Percentiles rank a stretch among this genome's conserved stretches.
phyloP scores from a whole-genome alignment of 371 early-diverging fungal genomes.

The Phascolomyces articulosus region DNA sequence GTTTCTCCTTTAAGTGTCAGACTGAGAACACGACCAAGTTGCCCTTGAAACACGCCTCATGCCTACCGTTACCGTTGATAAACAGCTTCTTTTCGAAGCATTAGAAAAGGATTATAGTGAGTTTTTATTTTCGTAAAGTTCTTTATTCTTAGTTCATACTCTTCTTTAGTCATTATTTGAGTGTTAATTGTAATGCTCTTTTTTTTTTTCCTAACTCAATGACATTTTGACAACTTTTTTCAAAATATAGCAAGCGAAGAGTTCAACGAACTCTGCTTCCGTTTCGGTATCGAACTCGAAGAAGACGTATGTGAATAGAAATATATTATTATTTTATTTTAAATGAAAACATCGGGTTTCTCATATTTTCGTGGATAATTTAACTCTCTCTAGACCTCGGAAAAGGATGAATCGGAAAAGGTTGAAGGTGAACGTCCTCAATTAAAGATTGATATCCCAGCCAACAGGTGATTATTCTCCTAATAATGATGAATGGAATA shows the following conservation, averaged over 20 bases:
- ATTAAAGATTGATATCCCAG: slow-evolving; percentile 99
- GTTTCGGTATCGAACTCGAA: slow-evolving; percentile 99
- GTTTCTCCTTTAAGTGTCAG: neutral
- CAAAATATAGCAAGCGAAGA: slow-evolving; percentile 69
- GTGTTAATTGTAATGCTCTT: no score
- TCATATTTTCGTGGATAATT: slow-evolving; percentile 2
- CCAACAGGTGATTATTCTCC: slow-evolving; percentile 86
- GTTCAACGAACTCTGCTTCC: slow-evolving; percentile 98
- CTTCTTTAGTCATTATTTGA: no score
- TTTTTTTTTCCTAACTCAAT: no score
- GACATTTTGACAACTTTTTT: neutral
- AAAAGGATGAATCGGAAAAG: slow-evolving; percentile 24
- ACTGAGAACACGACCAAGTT: slow-evolving; percentile 1
- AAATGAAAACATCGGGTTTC: neutral
- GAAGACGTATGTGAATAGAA: slow-evolving; percentile 92
- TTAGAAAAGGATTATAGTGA: slow-evolving; percentile 84
- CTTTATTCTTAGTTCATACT: no score
- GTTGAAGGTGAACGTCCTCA: slow-evolving; percentile 68
- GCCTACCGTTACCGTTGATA: slow-evolving; percentile 96
- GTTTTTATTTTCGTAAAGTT: slow-evolving; percentile 13
- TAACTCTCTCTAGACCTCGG: slow-evolving; percentile 80
- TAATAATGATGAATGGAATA: neutral
- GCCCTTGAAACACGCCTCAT: slow-evolving; percentile 42
- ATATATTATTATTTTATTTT: no score
- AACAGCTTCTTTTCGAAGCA: slow-evolving; percentile 82